Percentiles rank a stretch among this genome's conserved stretches.
These are phyloP conservation scores for Quercus phellos DNA, from an alignment of 331 rosid species.

Conservation along the genomic window DNA sequence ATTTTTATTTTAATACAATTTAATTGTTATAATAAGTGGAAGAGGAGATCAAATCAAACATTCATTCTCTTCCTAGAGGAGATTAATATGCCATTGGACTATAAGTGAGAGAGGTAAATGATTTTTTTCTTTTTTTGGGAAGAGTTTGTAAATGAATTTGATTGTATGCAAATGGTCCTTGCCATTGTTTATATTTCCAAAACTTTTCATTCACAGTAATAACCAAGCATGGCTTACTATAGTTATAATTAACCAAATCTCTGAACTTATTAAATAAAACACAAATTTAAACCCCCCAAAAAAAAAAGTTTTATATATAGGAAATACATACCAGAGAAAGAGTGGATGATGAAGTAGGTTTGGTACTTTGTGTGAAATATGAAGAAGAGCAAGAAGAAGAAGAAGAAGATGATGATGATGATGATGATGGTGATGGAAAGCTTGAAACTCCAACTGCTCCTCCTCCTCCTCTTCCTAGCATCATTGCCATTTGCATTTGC, in stretches of 20 bases:
- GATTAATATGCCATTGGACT: too few relatives aligned
- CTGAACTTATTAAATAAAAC: neutral
- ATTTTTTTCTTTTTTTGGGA: too few relatives aligned
- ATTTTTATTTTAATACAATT: too few relatives aligned
- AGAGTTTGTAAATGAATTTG: too few relatives aligned
- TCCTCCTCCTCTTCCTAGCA: conserved; percentile 25
- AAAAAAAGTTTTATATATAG: neutral
- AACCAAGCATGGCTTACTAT: too few relatives aligned
- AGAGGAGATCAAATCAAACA: too few relatives aligned
- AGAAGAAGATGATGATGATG: conserved; percentile 25
- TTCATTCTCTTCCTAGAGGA: too few relatives aligned
- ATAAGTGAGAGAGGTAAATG: too few relatives aligned
- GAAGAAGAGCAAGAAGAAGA: conserved; percentile 44
- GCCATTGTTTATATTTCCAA: too few relatives aligned
- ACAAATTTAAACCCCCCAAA: neutral
- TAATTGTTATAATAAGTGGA: too few relatives aligned
- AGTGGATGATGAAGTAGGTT: conserved; percentile 32
- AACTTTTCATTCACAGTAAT: too few relatives aligned
- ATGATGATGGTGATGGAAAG: conserved; percentile 35
- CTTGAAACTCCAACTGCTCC: conserved; percentile 43
- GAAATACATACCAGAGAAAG: conserved; percentile 34
- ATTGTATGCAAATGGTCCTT: neutral
- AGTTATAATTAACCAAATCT: neutral
- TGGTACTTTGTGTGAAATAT: conserved; percentile 43
- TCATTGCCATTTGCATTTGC: conserved; percentile 20